Percentiles rank a stretch among this genome's conserved stretches.
phyloP scores from a whole-genome alignment of 2,329 filamentous ascomycete genomes.

The Colletotrichum noveboracense region DNA sequence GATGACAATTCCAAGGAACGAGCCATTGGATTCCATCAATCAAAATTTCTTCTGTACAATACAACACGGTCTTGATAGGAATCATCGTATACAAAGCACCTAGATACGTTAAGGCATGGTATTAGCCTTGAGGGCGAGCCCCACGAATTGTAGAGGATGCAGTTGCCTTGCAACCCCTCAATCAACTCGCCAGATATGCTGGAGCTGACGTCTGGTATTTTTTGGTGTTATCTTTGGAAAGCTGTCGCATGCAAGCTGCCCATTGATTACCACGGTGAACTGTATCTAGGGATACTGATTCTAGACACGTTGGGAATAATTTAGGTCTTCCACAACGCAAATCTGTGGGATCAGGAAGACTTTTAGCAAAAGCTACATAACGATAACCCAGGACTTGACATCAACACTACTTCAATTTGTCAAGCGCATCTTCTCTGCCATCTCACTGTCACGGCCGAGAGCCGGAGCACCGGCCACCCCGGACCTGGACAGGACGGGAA shows the following conservation, averaged over 20 bases:
- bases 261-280: not conserved
- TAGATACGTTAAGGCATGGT: not conserved
- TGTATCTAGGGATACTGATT: not conserved
- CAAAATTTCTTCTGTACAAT: not conserved
- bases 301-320: not conserved
- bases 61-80: not conserved
- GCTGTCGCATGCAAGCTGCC: not conserved
- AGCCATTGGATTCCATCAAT: slow-evolving; percentile 21
- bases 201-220: not conserved
- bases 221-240: not conserved
- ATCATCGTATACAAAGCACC: not conserved
- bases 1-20: slow-evolving; percentile 37
- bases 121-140: not conserved
- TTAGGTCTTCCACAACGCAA: not conserved
- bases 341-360: not conserved
- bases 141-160: not conserved
- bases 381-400: not conserved
- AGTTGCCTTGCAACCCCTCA: not conserved
- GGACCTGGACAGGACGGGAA: not conserved
- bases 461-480: not conserved
- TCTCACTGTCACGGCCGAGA: not conserved
- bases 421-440: not conserved
- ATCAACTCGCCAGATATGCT: not conserved
- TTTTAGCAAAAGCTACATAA: not conserved
- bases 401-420: not conserved